Percentiles rank a stretch among this genome's conserved stretches.
phyloP scores from a whole-genome alignment of 768 basidiomycete species.

The Russula ochroleuca region DNA sequence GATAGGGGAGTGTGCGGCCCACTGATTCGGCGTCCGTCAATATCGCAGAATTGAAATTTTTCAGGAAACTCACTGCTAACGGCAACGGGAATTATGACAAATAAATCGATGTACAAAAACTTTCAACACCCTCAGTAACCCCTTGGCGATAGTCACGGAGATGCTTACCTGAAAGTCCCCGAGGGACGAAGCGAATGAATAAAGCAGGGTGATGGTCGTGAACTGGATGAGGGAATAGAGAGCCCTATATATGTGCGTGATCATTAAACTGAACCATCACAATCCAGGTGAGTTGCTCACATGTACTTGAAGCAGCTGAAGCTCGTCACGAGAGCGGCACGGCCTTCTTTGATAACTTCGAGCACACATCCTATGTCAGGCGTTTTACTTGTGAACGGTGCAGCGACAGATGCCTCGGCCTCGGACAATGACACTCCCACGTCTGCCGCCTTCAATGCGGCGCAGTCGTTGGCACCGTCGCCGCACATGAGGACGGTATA shows the following conservation, averaged over 20 bases:
- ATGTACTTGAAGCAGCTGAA: slow-evolving; percentile 99
- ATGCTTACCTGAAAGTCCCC: slow-evolving; percentile 87
- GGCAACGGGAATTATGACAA: slow-evolving; percentile 96
- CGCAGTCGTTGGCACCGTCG: slow-evolving; percentile 98
- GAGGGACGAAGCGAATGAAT: slow-evolving; percentile 93
- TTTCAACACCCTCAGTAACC: slow-evolving; percentile 33
- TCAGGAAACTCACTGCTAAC: slow-evolving; percentile 72
- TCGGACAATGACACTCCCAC: slow-evolving; percentile 96
- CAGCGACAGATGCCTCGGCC: slow-evolving; percentile 97
- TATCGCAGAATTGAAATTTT: slow-evolving; percentile 15
- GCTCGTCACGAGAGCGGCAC: slow-evolving; percentile 93
- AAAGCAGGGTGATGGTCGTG: slow-evolving; percentile 92
- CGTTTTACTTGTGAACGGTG: slow-evolving; percentile 90
- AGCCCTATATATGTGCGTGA: slow-evolving; percentile 57
- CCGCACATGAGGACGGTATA: slow-evolving; percentile 99
- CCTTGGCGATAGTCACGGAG: not conserved
- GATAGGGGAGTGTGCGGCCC: slow-evolving; percentile 91
- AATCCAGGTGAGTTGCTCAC: slow-evolving; percentile 45
- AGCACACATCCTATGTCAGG: slow-evolving; percentile 95
- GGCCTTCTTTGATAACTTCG: slow-evolving; percentile 94
- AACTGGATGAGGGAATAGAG: slow-evolving; percentile 98
- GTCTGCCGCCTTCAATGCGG: slow-evolving; percentile 96
- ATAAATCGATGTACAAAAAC: slow-evolving; percentile 97
- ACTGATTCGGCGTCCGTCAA: slow-evolving; percentile 47
- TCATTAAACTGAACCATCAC: slow-evolving; percentile 8